phyloP scores from a whole-genome alignment of 768 basidiomycete species.

The Epithele typhae region DNA sequence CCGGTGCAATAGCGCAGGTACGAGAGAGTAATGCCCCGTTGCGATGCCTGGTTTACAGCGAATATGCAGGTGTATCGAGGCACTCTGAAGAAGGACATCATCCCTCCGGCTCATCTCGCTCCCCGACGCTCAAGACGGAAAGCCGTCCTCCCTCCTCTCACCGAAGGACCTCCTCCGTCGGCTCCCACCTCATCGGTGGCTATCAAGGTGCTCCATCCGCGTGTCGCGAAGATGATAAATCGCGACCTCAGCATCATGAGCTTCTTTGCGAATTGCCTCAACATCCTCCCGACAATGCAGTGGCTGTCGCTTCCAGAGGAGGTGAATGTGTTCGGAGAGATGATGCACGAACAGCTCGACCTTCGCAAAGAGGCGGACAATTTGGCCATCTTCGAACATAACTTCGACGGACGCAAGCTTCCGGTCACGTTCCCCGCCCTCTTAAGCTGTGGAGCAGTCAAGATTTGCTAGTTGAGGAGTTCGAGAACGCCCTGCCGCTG shows the following conservation, averaged over 20 bases:
- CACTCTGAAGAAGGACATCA: slow-evolving; percentile 74
- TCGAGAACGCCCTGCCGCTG: slow-evolving; percentile 85
- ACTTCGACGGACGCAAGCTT: slow-evolving; percentile 76
- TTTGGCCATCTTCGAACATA: slow-evolving; percentile 75
- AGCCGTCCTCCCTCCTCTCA: slow-evolving; percentile 44
- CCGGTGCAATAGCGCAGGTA: slow-evolving; percentile 95
- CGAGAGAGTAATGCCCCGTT: slow-evolving; percentile 4
- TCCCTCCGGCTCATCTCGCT: slow-evolving; percentile 79
- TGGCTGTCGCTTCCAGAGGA: slow-evolving; percentile 97
- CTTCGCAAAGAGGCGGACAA: slow-evolving; percentile 88
- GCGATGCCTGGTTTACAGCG: no score
- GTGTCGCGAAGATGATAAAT: slow-evolving; percentile 73
- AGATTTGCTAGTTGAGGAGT: slow-evolving; percentile 89
- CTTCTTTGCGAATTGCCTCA: slow-evolving; percentile 79
- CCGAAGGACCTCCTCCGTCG: slow-evolving; percentile 55
- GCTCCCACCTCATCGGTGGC: slow-evolving; percentile 87
- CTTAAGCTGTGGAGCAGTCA: slow-evolving; percentile 75
- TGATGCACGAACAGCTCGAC: slow-evolving; percentile 97
- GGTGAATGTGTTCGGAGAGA: slow-evolving; percentile 87
- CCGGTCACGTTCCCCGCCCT: slow-evolving; percentile 90
- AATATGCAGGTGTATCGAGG: slow-evolving; percentile 93
- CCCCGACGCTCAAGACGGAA: slow-evolving; percentile 57
- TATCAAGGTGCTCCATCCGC: slow-evolving; percentile 93
- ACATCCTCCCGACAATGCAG: slow-evolving; percentile 85
- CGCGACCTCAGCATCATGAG: slow-evolving; percentile 95